Conservation (phyloP, 1,284 basidiomycete genomes). For the Cryptococcus amylolentus region DNA sequence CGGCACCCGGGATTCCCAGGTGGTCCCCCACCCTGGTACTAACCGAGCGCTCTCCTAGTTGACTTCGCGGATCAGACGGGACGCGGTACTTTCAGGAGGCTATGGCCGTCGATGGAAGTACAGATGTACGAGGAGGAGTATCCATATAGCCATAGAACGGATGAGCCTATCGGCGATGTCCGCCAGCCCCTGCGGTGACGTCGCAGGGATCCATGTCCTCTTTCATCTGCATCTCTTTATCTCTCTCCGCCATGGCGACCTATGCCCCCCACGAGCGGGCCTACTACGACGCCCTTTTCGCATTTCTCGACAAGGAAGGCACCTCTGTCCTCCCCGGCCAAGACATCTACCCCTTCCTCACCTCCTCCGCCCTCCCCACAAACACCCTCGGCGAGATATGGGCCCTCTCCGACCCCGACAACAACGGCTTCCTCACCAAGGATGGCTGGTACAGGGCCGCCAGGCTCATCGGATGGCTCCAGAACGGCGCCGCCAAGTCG, state of each 20-base stretch:
- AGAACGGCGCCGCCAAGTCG: conserved; percentile 59
- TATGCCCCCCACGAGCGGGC: conserved; percentile 38
- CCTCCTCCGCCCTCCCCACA: conserved; percentile 71
- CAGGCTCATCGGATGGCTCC: conserved; percentile 87
- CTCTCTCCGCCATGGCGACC: background rate
- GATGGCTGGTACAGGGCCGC: conserved; percentile 82
- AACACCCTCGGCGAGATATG: conserved; percentile 88
- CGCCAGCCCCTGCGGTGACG: background rate
- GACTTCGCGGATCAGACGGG: too few relatives aligned
- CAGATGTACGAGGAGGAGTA: too few relatives aligned
- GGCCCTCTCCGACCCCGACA: conserved; percentile 85
- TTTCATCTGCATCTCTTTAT: background rate
- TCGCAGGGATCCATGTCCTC: background rate
- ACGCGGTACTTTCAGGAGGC: too few relatives aligned
- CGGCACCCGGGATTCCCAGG: too few relatives aligned
- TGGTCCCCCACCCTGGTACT: too few relatives aligned
- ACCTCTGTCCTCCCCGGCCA: conserved; percentile 79
- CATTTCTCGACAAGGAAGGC: conserved; percentile 41
- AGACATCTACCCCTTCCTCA: conserved; percentile 74
- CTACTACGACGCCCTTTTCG: conserved; percentile 48
- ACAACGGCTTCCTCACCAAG: conserved; percentile 83
- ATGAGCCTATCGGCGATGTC: background rate
- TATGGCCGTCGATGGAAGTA: too few relatives aligned
- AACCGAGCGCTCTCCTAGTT: too few relatives aligned
- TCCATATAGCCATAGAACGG: too few relatives aligned